Base-by-base conservation (phyloP, 2,329 filamentous ascomycete genomes). In the Lasiodiplodia sp. region DNA sequence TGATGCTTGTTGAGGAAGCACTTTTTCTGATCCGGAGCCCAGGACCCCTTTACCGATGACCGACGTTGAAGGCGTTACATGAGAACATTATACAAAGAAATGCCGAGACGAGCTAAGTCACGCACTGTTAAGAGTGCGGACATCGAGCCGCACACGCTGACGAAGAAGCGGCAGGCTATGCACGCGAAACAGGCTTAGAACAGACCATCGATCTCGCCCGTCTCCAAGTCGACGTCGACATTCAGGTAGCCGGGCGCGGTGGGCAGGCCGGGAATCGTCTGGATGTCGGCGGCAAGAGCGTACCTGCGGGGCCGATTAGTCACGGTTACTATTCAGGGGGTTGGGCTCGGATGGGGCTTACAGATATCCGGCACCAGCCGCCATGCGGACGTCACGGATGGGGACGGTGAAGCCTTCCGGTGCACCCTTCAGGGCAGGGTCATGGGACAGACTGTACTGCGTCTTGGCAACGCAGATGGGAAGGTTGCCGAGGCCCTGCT, bases 391-490 rank as follows among this genome's bases (percentile, higher is more conserved):
- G 78, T 99, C 96, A 69, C 95, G 87, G 74, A 99, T 97, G 2
- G 96, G 96, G 6, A 99, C 90, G 0, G 93, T 96, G 81, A 98
- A 99, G 69, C 95, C 96, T 4, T 91, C 92, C 28, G 96, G 96
- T 10, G 96, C 96, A 71, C 96, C 96, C 87, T 99, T 99, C 75
- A 98, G 86, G 12, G 92, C 90, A 2, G 95, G 91, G 79, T 99
- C 94, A 81, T 98, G 95, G 69, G 92, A 96, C 60, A 99, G 87
- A 40, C 93, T 97, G 84, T 99, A 99, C 81, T 99, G 96, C 16
- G 96, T 99, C 90, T 99, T 99, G 71, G 96, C 96, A 72, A 98
- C 88, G 80, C 96, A 99, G 77, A 98, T 97, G 44, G 96, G 96
- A 72, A 99, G 84, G 80, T 97, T 93, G 25, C 91, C 92, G 75